phyloP scores from a whole-genome alignment of 352 stramenopile genomes.

The Globisporangium uncinulatum region DNA sequence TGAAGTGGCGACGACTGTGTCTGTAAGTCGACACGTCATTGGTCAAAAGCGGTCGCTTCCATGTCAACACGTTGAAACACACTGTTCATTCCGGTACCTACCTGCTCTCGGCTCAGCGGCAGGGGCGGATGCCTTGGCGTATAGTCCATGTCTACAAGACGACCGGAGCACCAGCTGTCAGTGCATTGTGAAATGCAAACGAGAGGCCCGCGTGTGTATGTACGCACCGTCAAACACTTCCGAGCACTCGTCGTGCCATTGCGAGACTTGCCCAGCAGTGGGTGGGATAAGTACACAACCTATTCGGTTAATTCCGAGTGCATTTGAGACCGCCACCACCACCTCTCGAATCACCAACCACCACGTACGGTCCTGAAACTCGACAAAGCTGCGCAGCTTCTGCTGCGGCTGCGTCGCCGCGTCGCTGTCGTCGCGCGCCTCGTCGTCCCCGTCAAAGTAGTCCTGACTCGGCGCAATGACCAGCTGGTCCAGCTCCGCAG shows the following conservation, averaged over 20 bases:
- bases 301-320: too few relatives aligned
- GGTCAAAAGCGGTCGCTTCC: too few relatives aligned
- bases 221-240: slow-evolving; percentile 15
- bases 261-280: slow-evolving; percentile 3
- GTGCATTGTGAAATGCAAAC: too few relatives aligned
- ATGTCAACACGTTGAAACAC: too few relatives aligned
- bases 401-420: slow-evolving; percentile 3
- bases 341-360: background rate
- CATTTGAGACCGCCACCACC: background rate
- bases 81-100: background rate
- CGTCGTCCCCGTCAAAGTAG: slow-evolving; percentile 11
- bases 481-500: slow-evolving; percentile 13
- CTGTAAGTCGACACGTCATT: too few relatives aligned
- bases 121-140: background rate
- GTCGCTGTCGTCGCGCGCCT: background rate
- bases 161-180: background rate
- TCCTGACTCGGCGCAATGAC: slow-evolving; percentile 15
- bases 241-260: slow-evolving; percentile 11
- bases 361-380: slow-evolving; percentile 15
- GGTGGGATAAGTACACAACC: background rate
- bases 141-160: slow-evolving; percentile 8
- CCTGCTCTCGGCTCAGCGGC: slow-evolving; percentile 6
- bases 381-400: slow-evolving; percentile 14
- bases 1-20: too few relatives aligned
- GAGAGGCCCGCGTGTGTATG: too few relatives aligned